Evolutionary conservation across 495 filamentous ascomycete species (phyloP).

Genomic region (Aeminium ludgeri): DNA sequence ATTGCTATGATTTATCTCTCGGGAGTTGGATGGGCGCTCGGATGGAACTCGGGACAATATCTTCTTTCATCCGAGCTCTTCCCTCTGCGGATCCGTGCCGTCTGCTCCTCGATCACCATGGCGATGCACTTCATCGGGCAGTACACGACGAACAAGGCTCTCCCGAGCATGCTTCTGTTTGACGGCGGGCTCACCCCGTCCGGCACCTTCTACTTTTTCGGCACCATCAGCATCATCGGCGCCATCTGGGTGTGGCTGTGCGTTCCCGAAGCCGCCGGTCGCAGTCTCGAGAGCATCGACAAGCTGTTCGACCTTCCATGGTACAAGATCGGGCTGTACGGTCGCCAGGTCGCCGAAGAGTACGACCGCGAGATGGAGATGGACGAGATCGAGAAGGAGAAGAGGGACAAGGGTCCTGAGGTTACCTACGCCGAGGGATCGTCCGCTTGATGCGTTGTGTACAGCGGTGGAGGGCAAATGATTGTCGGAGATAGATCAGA

Average conservation of each 20-base stretch:
- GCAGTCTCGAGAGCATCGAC: constrained; percentile 44
- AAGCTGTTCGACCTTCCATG: constrained; percentile 44
- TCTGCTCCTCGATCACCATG: constrained; percentile 7
- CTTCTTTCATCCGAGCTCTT: constrained; percentile 53
- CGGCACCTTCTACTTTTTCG: constrained; percentile 45
- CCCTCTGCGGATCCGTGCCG: constrained; percentile 28
- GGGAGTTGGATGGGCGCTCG: background rate
- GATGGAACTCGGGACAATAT: constrained; percentile 38
- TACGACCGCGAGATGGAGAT: background rate
- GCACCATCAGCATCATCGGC: constrained; percentile 35
- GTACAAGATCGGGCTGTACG: constrained; percentile 42
- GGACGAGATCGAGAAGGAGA: background rate
- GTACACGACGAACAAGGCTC: constrained; percentile 40
- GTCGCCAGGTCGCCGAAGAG: constrained; percentile 18
- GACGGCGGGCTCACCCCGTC: constrained; percentile 21
- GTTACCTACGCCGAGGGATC: too few species aligned
- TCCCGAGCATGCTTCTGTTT: constrained; percentile 29
- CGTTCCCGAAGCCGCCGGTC: constrained; percentile 11
- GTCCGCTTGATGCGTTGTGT: too few species aligned
- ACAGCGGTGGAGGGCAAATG: too few species aligned
- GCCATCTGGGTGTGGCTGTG: constrained; percentile 3
- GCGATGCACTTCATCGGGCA: constrained; percentile 47
- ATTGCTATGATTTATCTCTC: constrained; percentile 3
- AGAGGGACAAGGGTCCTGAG: too few species aligned
- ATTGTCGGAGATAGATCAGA: too few species aligned